phyloP scores from a whole-genome alignment of 768 basidiomycete species.

The Lactarius evosmus region DNA sequence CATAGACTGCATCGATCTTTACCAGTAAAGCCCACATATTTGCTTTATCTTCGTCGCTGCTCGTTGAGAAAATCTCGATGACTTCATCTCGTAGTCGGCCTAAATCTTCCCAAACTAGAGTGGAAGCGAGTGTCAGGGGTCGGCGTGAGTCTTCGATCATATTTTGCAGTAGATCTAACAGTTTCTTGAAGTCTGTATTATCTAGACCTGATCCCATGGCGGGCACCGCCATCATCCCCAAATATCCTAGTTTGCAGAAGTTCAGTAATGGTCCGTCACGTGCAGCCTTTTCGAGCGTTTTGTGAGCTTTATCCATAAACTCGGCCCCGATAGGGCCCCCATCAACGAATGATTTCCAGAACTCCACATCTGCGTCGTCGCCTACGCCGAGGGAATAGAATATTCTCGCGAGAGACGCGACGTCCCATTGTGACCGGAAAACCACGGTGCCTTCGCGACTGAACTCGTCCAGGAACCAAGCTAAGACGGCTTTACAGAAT shows the following conservation, averaged over 20 bases:
- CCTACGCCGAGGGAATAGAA: not conserved
- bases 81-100: not conserved
- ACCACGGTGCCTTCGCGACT: not conserved
- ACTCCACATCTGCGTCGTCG: not conserved
- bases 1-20: not conserved
- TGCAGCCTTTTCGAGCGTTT: not conserved
- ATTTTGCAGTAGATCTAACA: not conserved
- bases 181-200: not conserved
- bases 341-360: not conserved
- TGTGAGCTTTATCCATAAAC: not conserved
- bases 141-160: not conserved
- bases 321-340: not conserved
- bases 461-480: not conserved
- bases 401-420: constrained; percentile 8
- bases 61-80: not conserved
- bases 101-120: constrained; percentile 1
- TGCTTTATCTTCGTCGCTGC: not conserved
- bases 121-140: not conserved
- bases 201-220: not conserved
- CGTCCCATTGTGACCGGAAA: constrained; percentile 12
- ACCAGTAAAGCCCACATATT: not conserved
- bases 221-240: not conserved
- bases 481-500: not conserved
- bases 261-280: constrained; percentile 17
- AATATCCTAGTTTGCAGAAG: constrained; percentile 8